Percentiles rank a stretch among this genome's conserved stretches.
Conservation (phyloP, 1,284 basidiomycete genomes). For the Cutaneotrichosporon spelunceum region DNA sequence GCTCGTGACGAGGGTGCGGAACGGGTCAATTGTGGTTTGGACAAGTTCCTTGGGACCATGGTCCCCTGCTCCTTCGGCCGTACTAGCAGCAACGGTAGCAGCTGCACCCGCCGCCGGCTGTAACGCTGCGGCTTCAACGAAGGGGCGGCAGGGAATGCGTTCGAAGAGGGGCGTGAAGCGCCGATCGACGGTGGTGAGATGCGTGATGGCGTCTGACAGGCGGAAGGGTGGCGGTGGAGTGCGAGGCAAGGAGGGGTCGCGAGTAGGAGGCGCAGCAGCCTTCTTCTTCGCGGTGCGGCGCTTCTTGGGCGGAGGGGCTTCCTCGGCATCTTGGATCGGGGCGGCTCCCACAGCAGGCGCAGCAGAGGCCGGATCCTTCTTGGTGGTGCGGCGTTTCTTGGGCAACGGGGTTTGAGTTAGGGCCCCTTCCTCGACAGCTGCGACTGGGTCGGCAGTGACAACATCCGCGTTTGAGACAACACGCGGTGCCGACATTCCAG, state of each 20-base stretch:
- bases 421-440: too few relatives aligned
- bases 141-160: constrained; percentile 39
- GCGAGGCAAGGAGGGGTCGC: not conserved
- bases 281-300: constrained; percentile 7
- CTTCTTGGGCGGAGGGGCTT: not conserved
- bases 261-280: not conserved
- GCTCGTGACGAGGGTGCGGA: constrained; percentile 62
- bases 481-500: not conserved
- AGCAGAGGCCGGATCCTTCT: too few relatives aligned
- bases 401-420: too few relatives aligned
- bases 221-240: constrained; percentile 56
- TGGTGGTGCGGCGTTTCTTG: too few relatives aligned
- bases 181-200: constrained; percentile 65
- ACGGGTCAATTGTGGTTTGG: constrained; percentile 35
- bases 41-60: not conserved
- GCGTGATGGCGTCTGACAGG: constrained; percentile 67
- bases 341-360: not conserved
- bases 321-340: not conserved
- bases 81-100: not conserved
- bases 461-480: too few relatives aligned
- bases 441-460: too few relatives aligned
- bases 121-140: constrained; percentile 15
- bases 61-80: not conserved
- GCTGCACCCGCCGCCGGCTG: constrained; percentile 1
- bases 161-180: constrained; percentile 69